A percentile compares a stretch with the other conserved stretches of the same genome.
phyloP scores from a whole-genome alignment of 192 early-diverging fungal species.

The Backusella mclennaniae region DNA sequence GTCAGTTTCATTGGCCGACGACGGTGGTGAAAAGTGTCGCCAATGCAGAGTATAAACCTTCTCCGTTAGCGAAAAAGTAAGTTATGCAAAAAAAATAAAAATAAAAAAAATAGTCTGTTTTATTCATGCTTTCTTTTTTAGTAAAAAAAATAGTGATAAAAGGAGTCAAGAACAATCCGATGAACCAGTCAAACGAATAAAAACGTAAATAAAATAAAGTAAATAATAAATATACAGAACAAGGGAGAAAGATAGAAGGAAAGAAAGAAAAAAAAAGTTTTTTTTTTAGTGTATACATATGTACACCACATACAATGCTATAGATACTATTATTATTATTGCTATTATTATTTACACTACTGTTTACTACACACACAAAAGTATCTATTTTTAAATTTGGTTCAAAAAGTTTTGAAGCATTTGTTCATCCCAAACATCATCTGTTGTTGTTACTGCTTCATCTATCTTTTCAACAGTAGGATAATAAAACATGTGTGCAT shows the following conservation, averaged over 20 bases:
- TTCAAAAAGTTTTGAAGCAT: conserved; percentile 2
- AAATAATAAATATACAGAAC: not conserved
- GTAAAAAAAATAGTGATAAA: not conserved
- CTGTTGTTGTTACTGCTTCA: not conserved
- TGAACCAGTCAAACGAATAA: not conserved
- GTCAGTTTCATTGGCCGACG: conserved; percentile 75
- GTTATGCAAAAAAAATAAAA: not conserved
- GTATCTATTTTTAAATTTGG: conserved; percentile 11
- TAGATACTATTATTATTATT: not conserved
- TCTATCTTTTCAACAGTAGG: not conserved
- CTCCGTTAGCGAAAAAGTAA: conserved; percentile 11
- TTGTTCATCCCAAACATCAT: conserved; percentile 11
- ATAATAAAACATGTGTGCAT: not conserved
- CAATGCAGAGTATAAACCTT: conserved; percentile 1
- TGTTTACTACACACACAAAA: not conserved
- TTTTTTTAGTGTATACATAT: not conserved
- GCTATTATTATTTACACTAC: not conserved
- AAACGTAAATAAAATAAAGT: not conserved
- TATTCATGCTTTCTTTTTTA: not conserved
- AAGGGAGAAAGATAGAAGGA: not conserved
- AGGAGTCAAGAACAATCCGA: not conserved
- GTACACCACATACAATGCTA: not conserved
- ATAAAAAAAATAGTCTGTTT: not conserved
- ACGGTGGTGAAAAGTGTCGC: conserved; percentile 10
- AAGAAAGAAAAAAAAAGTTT: not conserved